Evolutionary conservation across 2,329 filamentous ascomycete species (phyloP).

Genomic region (Aspergillus chevalieri): DNA sequence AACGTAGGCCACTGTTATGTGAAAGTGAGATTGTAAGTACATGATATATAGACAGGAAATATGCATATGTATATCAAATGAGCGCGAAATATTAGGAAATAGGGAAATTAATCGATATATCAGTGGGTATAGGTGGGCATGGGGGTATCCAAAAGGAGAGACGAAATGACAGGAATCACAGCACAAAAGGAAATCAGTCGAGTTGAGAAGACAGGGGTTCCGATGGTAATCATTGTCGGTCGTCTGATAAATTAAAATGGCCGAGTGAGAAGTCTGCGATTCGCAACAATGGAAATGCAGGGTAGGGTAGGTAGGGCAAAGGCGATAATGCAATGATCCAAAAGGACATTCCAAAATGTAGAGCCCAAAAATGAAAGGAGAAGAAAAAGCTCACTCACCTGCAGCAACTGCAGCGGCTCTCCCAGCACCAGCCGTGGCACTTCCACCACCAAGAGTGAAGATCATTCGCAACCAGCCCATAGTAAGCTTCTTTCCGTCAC

Average conservation of each 20-base stretch:
- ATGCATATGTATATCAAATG: not conserved
- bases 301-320: not conserved
- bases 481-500: slow-evolving; percentile 43
- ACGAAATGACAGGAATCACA: not conserved
- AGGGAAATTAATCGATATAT: not conserved
- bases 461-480: slow-evolving; percentile 36
- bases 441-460: slow-evolving; percentile 37
- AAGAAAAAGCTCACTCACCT: slow-evolving; percentile 30
- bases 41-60: not conserved
- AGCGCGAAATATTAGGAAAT: not conserved
- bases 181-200: not conserved
- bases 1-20: slow-evolving; percentile 27
- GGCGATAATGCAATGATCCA: slow-evolving; percentile 1
- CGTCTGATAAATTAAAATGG: slow-evolving; percentile 2
- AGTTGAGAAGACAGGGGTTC: not conserved
- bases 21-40: slow-evolving; percentile 1
- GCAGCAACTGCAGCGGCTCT: slow-evolving; percentile 32
- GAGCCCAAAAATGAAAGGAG: not conserved
- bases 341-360: not conserved
- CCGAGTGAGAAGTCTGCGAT: slow-evolving; percentile 4
- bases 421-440: slow-evolving; percentile 29
- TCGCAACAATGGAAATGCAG: not conserved
- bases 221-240: not conserved
- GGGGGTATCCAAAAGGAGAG: slow-evolving; percentile 1
- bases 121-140: not conserved